Evolutionary conservation across 352 stramenopile species (phyloP).

Genomic region (Plasmopara muralis): DNA sequence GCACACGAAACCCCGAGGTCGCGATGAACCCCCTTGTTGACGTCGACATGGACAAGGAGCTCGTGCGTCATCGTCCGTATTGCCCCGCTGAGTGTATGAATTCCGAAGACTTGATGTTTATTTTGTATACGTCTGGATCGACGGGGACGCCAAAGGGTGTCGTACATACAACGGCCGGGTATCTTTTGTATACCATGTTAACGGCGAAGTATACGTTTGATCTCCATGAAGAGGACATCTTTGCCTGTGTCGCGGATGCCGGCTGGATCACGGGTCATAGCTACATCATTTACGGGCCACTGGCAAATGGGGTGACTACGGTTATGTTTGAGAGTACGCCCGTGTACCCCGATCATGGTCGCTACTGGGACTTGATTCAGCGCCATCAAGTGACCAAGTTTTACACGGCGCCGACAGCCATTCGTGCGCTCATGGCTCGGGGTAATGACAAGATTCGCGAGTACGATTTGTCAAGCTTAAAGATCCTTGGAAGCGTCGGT

Average conservation of each 20-base stretch:
- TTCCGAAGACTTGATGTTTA: constrained; percentile 94
- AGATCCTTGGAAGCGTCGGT: constrained; percentile 95
- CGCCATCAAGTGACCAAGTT: constrained; percentile 96
- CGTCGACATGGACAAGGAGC: constrained; percentile 90
- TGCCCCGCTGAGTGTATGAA: constrained; percentile 95
- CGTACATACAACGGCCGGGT: constrained; percentile 93
- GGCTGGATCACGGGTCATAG: constrained; percentile 97
- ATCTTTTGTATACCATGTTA: constrained; percentile 91
- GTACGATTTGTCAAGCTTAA: constrained; percentile 62
- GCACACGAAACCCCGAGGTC: constrained; percentile 66
- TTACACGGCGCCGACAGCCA: constrained; percentile 93
- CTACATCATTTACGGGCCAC: constrained; percentile 96
- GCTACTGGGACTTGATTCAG: constrained; percentile 97
- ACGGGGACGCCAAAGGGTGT: constrained; percentile 95
- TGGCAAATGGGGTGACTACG: constrained; percentile 95
- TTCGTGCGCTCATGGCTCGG: constrained; percentile 97
- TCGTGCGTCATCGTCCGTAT: constrained; percentile 88
- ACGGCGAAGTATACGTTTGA: constrained; percentile 94
- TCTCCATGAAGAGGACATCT: constrained; percentile 89
- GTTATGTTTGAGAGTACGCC: constrained; percentile 98
- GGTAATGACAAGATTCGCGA: constrained; percentile 89
- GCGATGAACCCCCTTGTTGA: constrained; percentile 79
- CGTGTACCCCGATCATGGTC: constrained; percentile 92
- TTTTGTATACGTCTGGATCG: constrained; percentile 97
- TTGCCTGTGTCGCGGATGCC: constrained; percentile 92